A percentile compares a stretch with the other conserved stretches of the same genome.
Evolutionary conservation across 2,329 filamentous ascomycete species (phyloP).

Genomic region (Claviceps maximensis): DNA sequence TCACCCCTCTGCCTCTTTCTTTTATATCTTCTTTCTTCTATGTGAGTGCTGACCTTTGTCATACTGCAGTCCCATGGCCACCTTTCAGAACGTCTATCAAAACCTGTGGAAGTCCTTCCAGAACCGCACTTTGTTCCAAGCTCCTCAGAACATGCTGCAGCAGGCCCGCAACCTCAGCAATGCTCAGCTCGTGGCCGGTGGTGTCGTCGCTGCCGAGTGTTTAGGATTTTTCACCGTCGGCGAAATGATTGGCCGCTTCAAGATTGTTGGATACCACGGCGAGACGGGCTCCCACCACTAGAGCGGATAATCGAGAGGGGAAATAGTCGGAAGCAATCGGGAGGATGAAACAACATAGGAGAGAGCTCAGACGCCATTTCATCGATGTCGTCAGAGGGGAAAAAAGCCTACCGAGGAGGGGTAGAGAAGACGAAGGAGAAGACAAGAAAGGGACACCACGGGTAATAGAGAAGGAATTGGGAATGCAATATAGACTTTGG

Average conservation of each 20-base stretch:
- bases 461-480: neutral
- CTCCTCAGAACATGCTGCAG: conserved; percentile 42
- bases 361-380: no score
- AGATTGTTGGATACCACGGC: conserved; percentile 86
- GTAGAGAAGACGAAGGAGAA: no score
- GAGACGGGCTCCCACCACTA: conserved; percentile 50
- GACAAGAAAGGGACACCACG: neutral
- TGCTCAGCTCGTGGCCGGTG: conserved; percentile 57
- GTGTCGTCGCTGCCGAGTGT: conserved; percentile 72
- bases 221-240: conserved; percentile 96
- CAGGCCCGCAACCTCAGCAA: conserved; percentile 55
- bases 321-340: neutral
- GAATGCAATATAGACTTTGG: neutral
- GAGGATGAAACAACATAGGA: neutral
- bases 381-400: no score
- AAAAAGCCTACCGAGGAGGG: no score
- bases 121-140: conserved; percentile 46
- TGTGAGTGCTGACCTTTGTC: neutral
- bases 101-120: conserved; percentile 56
- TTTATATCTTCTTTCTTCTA: no score
- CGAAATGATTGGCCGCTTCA: conserved; percentile 91
- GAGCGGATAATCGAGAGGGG: conserved; percentile 10
- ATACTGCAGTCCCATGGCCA: conserved; percentile 51
- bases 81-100: conserved; percentile 80
- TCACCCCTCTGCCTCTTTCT: neutral